These are phyloP conservation scores for Albugo laibachii DNA, from an alignment of 352 stramenopile genomes.

Conservation along the genomic window DNA sequence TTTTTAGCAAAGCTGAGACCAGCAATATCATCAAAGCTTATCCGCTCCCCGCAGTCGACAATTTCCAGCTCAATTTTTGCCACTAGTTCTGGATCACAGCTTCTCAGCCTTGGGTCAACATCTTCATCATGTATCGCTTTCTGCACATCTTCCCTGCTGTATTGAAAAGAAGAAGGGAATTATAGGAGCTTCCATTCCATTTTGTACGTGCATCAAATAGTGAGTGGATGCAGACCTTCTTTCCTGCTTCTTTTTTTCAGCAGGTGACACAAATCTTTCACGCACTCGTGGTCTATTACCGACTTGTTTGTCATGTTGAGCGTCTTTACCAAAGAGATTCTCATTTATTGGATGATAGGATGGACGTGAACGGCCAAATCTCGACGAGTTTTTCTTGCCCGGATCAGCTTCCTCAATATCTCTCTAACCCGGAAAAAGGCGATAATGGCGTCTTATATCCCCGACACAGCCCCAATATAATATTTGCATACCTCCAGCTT, in stretches of 20 bases:
- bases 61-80: slow-evolving; percentile 97
- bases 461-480: too few species aligned
- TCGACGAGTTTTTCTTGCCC: slow-evolving; percentile 6
- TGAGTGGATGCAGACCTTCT: too few species aligned
- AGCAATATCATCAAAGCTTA: slow-evolving; percentile 97
- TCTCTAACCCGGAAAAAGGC: too few species aligned
- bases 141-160: neutral
- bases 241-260: too few species aligned
- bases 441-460: too few species aligned
- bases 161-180: neutral
- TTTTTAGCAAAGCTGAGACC: slow-evolving; percentile 94
- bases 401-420: slow-evolving; percentile 19
- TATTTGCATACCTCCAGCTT: slow-evolving; percentile 19
- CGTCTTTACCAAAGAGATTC: slow-evolving; percentile 26
- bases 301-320: slow-evolving; percentile 2
- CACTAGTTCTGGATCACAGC: slow-evolving; percentile 88
- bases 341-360: slow-evolving; percentile 64
- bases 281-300: slow-evolving; percentile 4
- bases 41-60: slow-evolving; percentile 79
- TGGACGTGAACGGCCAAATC: slow-evolving; percentile 12
- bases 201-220: too few species aligned
- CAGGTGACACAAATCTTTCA: neutral
- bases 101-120: slow-evolving; percentile 85
- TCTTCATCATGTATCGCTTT: slow-evolving; percentile 28
- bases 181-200: too few species aligned